Evolutionary conservation across 1,139 yeast genomes (phyloP), one percentile per base, ranked within the genome.

Genomic region (Yamadazyma sp.): DNA sequence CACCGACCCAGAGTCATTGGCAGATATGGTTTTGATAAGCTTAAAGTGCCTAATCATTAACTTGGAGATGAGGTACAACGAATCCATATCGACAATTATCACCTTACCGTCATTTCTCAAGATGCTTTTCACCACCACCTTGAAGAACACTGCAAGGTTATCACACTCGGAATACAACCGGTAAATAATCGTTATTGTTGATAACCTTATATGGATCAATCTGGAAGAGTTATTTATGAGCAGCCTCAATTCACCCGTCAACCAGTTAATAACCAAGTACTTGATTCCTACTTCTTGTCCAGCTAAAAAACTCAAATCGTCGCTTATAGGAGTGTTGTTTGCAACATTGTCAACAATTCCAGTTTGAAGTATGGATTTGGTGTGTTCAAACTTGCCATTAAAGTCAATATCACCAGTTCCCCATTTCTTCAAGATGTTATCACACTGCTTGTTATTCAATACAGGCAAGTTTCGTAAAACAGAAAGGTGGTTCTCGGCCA

Each of bases 391-490:
- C 31, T 51, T 52, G 5, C 51, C 56, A 17, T 55, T 55, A 52
- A 74, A 64, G 56, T 71, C 53, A 54, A 57, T 56, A 1, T 60
- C 59, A 10, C 51, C 50, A 0, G 56, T 11, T 7, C 62, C 49
- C 73, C 73, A 57, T 54, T 72, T 67, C 40, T 61, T 66, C 29
- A 76, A 52, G 16, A 77, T 75, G 45, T 67, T 75, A 39, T 70
- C 75, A 42, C 78, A 70, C 47, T 76, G 80, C 29, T 70, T 67
- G 47, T 76, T 76, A 41, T 71, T 71, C 30, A 73, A 47, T 1
- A 68, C 70, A 0, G 86, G 86, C 13, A 83, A 56, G 44, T 80
- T 79, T 45, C 69, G 65, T 24, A 83, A 58, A 21, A 82, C 69
- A 16, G 61, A 48, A 24, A 79, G 53, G 51, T 82, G 88, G 13